Base-by-base conservation (phyloP, 441 rosid genomes). In the Aleurites moluccanus region DNA sequence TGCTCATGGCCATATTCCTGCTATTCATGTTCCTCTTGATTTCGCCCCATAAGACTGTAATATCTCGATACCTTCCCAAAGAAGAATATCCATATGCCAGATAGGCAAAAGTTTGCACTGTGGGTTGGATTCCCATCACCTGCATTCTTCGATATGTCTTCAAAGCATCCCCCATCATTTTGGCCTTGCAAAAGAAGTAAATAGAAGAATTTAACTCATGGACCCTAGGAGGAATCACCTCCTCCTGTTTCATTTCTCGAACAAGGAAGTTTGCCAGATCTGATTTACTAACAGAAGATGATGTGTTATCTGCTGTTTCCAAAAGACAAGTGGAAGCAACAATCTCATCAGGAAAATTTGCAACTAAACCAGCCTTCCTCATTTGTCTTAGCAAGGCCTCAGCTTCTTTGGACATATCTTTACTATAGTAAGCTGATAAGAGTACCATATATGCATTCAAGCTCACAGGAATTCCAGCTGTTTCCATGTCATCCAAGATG, bases 11-110 rank as follows among this genome's bases (percentile, higher is more conserved):
- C 30, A 93, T 79, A 71, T 68, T 77, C 55, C 70, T 75, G 80
- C 38, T 76, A 20, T 78, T 73, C 69, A 86, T 69, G 74, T 81
- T 80, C 86, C 89, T 83, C 82, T 92, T 92, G 63, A 91, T 87
- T 75, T 92, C 97, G 47, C 95, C 97, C 98, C 97, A 94, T 59
- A 91, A 73, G 56, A 88, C 67, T 1, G 97, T 88, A 69, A 91
- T 80, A 18, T 89, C 88, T 16, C 97, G 80, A 78, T 84, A 88
- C 92, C 79, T 88, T 73, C 84, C 86, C 59, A 88, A 64, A 27
- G 92, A 88, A 50, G 92, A 86, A 80, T 83, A 91, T 69, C 88
- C 89, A 55, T 72, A 50, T 13, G 80, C 69, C 80, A 92, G 73
- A 80, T 84, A 80, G 73, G 87, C 84, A 73, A 88, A 92, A 20